phyloP scores from a whole-genome alignment of 2,329 filamentous ascomycete genomes.

The Apiospora malaysiana region DNA sequence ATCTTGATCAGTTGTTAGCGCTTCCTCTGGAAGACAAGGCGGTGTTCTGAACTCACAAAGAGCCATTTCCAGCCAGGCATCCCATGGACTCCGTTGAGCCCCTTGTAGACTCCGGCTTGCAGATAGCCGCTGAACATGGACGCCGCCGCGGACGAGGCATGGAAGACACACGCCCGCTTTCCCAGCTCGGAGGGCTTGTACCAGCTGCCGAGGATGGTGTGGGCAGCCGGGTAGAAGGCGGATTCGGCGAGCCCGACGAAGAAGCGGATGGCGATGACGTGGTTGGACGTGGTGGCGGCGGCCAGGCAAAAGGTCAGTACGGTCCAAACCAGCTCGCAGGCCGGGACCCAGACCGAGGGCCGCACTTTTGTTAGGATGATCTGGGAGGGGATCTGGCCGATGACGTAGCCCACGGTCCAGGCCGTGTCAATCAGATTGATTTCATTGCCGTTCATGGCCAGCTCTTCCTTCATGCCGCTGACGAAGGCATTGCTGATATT shows the following conservation, averaged over 20 bases:
- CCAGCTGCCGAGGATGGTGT: conserved; percentile 39
- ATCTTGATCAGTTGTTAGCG: conserved; percentile 33
- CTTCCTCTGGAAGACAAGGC: not conserved
- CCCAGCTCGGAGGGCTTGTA: conserved; percentile 38
- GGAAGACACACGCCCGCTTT: conserved; percentile 47
- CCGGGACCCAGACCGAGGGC: conserved; percentile 19
- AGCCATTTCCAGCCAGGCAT: conserved; percentile 53
- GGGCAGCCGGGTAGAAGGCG: conserved; percentile 35
- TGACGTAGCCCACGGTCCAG: conserved; percentile 20
- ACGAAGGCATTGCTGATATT: conserved; percentile 34
- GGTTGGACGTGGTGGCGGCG: not conserved
- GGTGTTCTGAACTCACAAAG: conserved; percentile 37
- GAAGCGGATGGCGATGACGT: conserved; percentile 33
- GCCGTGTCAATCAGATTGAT: conserved; percentile 19
- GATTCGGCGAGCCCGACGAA: conserved; percentile 40
- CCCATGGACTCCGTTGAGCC: conserved; percentile 40
- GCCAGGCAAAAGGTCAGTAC: conserved; percentile 19
- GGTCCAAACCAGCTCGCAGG: conserved; percentile 21
- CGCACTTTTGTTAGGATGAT: conserved; percentile 14
- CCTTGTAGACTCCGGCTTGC: conserved; percentile 23
- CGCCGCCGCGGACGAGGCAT: conserved; percentile 55
- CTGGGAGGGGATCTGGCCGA: conserved; percentile 20
- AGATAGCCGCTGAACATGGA: conserved; percentile 22
- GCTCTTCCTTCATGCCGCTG: conserved; percentile 42
- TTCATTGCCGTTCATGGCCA: conserved; percentile 21